Percentiles rank a stretch among this genome's conserved stretches.
phyloP scores from a whole-genome alignment of 129 eudicot genomes.

The Oenanthe sinensis region DNA sequence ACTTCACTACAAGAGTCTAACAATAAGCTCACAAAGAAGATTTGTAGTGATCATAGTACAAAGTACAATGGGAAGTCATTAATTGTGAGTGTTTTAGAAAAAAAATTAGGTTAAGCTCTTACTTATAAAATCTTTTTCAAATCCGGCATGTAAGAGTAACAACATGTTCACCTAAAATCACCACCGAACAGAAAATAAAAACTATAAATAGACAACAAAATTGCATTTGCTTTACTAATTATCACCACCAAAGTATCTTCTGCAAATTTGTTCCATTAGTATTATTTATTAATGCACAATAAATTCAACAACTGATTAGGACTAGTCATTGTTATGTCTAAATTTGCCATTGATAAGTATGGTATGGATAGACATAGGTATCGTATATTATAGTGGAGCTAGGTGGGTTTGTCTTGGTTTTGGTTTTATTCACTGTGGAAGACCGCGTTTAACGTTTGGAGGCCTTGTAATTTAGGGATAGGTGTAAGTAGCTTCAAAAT shows the following conservation, averaged over 20 bases:
- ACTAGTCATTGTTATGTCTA: neutral
- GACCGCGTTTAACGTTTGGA: neutral
- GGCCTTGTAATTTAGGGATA: neutral
- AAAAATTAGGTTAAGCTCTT: too few species aligned
- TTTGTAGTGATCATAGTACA: neutral
- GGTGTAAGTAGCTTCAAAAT: neutral
- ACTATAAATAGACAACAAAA: too few species aligned
- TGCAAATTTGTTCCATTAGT: neutral
- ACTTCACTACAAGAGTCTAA: neutral
- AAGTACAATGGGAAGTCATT: neutral
- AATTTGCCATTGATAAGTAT: neutral
- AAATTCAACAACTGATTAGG: neutral
- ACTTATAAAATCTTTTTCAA: too few species aligned
- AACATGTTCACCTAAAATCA: neutral
- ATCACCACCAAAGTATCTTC: neutral
- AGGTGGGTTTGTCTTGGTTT: neutral
- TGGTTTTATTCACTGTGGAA: neutral
- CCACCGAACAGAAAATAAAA: neutral
- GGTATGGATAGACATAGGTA: neutral
- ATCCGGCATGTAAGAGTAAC: too few species aligned
- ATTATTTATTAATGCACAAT: neutral
- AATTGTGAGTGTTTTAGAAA: too few species aligned
- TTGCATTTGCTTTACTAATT: too few species aligned
- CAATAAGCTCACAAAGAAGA: too few species aligned
- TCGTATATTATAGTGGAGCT: neutral